phyloP scores from a whole-genome alignment of 2,329 filamentous ascomycete species.

The Phialophora tarda region DNA sequence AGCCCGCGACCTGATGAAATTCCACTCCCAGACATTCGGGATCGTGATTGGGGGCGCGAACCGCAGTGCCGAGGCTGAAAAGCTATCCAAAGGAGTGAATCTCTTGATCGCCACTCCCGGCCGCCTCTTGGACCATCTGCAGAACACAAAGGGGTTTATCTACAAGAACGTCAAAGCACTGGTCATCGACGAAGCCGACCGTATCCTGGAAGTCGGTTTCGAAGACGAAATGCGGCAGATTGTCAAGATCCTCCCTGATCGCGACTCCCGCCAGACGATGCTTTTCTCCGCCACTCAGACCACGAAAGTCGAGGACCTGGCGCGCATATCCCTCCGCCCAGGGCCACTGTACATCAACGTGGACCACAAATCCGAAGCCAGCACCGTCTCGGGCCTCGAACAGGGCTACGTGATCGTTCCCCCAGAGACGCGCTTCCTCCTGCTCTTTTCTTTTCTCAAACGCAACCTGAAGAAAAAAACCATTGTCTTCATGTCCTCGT shows the following conservation, averaged over 20 bases:
- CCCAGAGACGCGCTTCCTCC: slow-evolving; percentile 87
- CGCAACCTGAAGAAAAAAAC: slow-evolving; percentile 94
- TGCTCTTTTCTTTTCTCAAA: slow-evolving; percentile 94
- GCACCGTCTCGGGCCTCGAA: slow-evolving; percentile 90
- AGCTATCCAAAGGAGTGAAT: slow-evolving; percentile 92
- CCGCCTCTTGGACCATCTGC: slow-evolving; percentile 87
- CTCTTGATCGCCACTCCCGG: slow-evolving; percentile 93
- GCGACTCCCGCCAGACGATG: slow-evolving; percentile 88
- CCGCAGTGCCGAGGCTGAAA: slow-evolving; percentile 86
- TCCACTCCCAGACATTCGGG: slow-evolving; percentile 93
- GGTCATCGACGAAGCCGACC: slow-evolving; percentile 95
- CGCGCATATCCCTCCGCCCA: slow-evolving; percentile 86
- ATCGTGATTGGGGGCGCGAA: slow-evolving; percentile 97
- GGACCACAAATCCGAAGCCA: slow-evolving; percentile 84
- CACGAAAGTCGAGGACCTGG: slow-evolving; percentile 96
- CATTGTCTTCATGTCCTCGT: slow-evolving; percentile 94
- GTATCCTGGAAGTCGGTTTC: slow-evolving; percentile 93
- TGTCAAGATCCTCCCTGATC: slow-evolving; percentile 82
- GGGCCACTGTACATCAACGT: slow-evolving; percentile 98
- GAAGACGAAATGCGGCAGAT: slow-evolving; percentile 98
- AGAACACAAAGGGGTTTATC: slow-evolving; percentile 85
- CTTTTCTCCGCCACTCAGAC: slow-evolving; percentile 99
- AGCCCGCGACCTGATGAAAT: slow-evolving; percentile 86
- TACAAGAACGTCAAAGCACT: slow-evolving; percentile 93
- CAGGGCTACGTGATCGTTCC: slow-evolving; percentile 96